Percentiles rank a stretch among this genome's conserved stretches.
Conservation (phyloP, 2,329 filamentous ascomycete genomes). For the Claviceps sp. region DNA sequence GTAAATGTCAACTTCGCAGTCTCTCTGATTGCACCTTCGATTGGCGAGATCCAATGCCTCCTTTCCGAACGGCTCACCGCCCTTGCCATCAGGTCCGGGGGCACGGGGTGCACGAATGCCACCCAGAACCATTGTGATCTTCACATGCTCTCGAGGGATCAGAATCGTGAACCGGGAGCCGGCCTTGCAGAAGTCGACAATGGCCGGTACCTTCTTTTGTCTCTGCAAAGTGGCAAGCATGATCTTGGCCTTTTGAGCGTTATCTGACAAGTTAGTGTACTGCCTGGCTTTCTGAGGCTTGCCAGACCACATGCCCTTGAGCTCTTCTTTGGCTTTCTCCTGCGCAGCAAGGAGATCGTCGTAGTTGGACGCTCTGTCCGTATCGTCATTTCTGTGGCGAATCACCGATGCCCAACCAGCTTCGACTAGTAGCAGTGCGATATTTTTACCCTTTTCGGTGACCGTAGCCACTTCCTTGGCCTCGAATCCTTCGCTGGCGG, state of each 20-base stretch:
- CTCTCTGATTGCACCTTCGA: constrained; percentile 78
- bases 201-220: constrained; percentile 81
- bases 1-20: constrained; percentile 90
- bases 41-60: constrained; percentile 89
- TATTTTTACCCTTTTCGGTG: constrained; percentile 69
- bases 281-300: constrained; percentile 75
- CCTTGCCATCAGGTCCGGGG: constrained; percentile 59
- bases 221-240: constrained; percentile 77
- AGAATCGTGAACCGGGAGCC: constrained; percentile 87
- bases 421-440: constrained; percentile 75
- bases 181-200: constrained; percentile 97
- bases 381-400: constrained; percentile 86
- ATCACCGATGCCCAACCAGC: constrained; percentile 90
- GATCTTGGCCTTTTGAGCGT: constrained; percentile 86
- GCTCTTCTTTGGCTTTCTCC: constrained; percentile 69
- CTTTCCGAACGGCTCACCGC: constrained; percentile 85
- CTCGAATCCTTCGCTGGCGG: constrained; percentile 80
- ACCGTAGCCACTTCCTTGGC: constrained; percentile 91
- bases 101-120: constrained; percentile 85
- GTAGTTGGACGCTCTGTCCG: constrained; percentile 86
- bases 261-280: constrained; percentile 85
- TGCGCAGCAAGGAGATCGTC: constrained; percentile 75
- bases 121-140: constrained; percentile 86
- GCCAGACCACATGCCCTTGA: constrained; percentile 89
- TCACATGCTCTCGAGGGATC: constrained; percentile 83